Evolutionary conservation across 2,329 filamentous ascomycete genomes (phyloP).

Genomic region (Alternaria angustiovoidea): DNA sequence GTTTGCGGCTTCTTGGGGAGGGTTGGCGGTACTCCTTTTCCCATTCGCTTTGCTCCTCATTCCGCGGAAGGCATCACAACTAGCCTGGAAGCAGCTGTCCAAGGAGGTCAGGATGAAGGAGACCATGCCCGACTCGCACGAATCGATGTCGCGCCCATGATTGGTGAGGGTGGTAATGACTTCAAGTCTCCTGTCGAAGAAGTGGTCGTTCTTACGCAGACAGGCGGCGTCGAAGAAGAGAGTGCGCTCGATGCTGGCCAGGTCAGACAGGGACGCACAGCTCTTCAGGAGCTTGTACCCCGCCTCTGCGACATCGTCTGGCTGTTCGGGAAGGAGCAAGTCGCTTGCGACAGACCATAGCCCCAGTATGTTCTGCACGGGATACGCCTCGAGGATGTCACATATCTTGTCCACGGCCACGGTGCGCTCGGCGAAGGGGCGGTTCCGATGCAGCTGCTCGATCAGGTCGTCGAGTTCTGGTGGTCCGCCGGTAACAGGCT

Average conservation of each 20-base stretch:
- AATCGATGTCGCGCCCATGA: conserved; percentile 49
- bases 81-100: conserved; percentile 44
- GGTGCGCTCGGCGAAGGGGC: conserved; percentile 39
- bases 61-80: conserved; percentile 36
- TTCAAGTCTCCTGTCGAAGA: conserved; percentile 46
- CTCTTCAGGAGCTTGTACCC: conserved; percentile 47
- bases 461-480: conserved; percentile 46
- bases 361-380: conserved; percentile 46
- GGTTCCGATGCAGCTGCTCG: conserved; percentile 38
- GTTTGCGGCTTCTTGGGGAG: conserved; percentile 39
- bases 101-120: conserved; percentile 46
- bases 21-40: conserved; percentile 34
- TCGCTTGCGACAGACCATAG: conserved; percentile 51
- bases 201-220: conserved; percentile 35
- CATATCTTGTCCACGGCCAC: conserved; percentile 46
- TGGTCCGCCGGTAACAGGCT: conserved; percentile 46
- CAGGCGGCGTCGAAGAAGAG: conserved; percentile 50
- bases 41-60: conserved; percentile 33
- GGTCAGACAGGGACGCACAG: conserved; percentile 44
- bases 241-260: conserved; percentile 48
- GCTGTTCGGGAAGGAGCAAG: conserved; percentile 45
- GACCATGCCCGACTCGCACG: conserved; percentile 47
- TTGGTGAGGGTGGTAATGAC: conserved; percentile 48
- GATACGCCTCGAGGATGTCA: conserved; percentile 45
- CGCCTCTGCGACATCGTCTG: conserved; percentile 42